Percentiles rank a stretch among this genome's conserved stretches.
phyloP scores from a whole-genome alignment of 441 rosid species.

The Biscutella laevigata region DNA sequence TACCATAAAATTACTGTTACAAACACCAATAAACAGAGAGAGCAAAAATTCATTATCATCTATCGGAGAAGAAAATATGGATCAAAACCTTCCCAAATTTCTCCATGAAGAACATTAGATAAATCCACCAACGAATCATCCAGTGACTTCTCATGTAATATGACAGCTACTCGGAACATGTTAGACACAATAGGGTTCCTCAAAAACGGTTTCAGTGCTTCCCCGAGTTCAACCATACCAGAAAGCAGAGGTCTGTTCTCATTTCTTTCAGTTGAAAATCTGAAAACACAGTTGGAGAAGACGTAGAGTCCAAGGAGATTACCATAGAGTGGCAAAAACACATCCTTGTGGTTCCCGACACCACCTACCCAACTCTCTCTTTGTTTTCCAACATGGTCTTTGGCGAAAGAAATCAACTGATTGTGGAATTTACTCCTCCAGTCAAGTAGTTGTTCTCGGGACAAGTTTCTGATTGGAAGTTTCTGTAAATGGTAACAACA shows the following conservation, averaged over 20 bases:
- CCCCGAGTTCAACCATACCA: slow-evolving; percentile 49
- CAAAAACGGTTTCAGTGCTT: slow-evolving; percentile 46
- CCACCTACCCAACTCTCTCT: slow-evolving; percentile 74
- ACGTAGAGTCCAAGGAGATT: slow-evolving; percentile 72
- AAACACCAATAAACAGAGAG: too few species aligned
- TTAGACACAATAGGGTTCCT: slow-evolving; percentile 64
- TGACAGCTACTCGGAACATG: slow-evolving; percentile 45
- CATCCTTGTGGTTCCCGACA: slow-evolving; percentile 82
- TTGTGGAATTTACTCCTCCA: slow-evolving; percentile 52
- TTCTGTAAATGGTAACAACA: slow-evolving; percentile 74
- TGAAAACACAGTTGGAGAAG: slow-evolving; percentile 54
- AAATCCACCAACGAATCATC: slow-evolving; percentile 21
- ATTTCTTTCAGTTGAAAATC: slow-evolving; percentile 20
- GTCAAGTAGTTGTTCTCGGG: slow-evolving; percentile 29
- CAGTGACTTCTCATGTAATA: slow-evolving; percentile 36
- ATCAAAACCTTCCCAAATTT: slow-evolving; percentile 61
- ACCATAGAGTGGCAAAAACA: slow-evolving; percentile 71
- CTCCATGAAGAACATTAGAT: slow-evolving; percentile 23
- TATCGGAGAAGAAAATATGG: slow-evolving; percentile 87
- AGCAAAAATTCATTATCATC: too few species aligned
- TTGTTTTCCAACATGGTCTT: slow-evolving; percentile 35
- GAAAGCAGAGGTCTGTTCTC: slow-evolving; percentile 23
- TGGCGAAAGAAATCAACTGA: slow-evolving; percentile 49
- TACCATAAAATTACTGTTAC: too few species aligned
- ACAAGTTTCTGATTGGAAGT: slow-evolving; percentile 18